Evolutionary conservation across 306 rosid species (phyloP).

Genomic region (Quillaja saponaria): DNA sequence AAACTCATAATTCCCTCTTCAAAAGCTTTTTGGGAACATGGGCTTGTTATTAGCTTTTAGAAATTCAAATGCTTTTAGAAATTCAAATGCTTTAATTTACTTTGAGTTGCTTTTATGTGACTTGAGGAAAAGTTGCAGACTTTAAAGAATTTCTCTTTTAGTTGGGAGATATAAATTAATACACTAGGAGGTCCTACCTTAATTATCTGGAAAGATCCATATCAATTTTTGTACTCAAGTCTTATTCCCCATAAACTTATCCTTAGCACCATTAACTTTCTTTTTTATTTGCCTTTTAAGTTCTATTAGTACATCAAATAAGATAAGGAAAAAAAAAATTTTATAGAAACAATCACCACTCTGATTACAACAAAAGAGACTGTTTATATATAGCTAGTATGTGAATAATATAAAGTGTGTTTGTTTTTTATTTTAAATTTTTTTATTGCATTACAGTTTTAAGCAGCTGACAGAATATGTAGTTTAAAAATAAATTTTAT

Average conservation of each 20-base stretch:
- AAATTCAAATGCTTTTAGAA: background rate
- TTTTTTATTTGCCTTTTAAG: conserved; percentile 1
- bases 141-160: conserved; percentile 37
- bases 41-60: conserved; percentile 43
- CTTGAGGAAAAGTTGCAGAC: conserved; percentile 51
- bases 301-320: too few species aligned
- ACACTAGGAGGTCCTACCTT: conserved; percentile 48
- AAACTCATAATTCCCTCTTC: conserved; percentile 61
- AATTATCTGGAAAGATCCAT: conserved; percentile 42
- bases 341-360: too few species aligned
- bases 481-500: too few species aligned
- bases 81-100: conserved; percentile 36
- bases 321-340: too few species aligned
- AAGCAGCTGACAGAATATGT: too few species aligned
- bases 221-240: conserved; percentile 1
- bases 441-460: too few species aligned
- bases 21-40: conserved; percentile 74
- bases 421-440: too few species aligned
- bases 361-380: too few species aligned
- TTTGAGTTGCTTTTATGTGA: conserved; percentile 53
- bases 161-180: conserved; percentile 48
- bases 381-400: too few species aligned
- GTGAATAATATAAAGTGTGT: too few species aligned
- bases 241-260: conserved; percentile 18
- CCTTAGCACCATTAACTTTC: background rate